Conservation (phyloP, 2,329 filamentous ascomycete species). For the Beauveria medogensis region DNA sequence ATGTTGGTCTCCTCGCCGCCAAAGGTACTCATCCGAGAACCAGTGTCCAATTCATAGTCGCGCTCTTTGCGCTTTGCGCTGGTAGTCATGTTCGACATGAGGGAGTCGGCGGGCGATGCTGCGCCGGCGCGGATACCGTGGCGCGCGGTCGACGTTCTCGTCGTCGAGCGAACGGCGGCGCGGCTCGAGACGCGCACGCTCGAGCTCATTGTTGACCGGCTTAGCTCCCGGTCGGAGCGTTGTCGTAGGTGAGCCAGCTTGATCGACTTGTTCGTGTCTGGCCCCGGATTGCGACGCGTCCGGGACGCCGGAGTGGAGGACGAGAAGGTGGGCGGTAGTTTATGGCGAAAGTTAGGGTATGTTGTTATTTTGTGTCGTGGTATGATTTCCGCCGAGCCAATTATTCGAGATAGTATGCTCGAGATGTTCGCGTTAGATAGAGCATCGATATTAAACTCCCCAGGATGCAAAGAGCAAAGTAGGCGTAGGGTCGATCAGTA, state of each 20-base stretch:
- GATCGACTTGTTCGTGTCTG: constrained; percentile 14
- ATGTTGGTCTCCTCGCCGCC: constrained; percentile 78
- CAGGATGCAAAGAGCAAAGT: not conserved
- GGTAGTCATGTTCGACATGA: constrained; percentile 49
- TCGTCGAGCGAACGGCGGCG: constrained; percentile 17
- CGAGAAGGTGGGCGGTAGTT: not conserved
- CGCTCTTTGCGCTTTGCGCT: constrained; percentile 79
- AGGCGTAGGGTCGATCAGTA: constrained; percentile 7
- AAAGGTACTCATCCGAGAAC: constrained; percentile 9
- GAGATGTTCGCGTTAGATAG: not conserved
- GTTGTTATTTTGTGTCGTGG: not conserved
- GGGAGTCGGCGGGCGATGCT: constrained; percentile 62
- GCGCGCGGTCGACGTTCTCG: constrained; percentile 19
- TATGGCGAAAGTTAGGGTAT: not conserved
- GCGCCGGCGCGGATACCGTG: constrained; percentile 30
- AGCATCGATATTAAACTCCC: constrained; percentile 5
- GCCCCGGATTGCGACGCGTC: constrained; percentile 9
- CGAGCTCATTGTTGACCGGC: constrained; percentile 26
- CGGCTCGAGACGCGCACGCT: constrained; percentile 18
- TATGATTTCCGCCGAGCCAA: not conserved
- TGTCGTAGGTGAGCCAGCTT: constrained; percentile 28
- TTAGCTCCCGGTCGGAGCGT: constrained; percentile 30
- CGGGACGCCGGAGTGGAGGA: constrained; percentile 4
- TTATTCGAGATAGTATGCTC: not conserved
- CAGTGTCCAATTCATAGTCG: constrained; percentile 61